phyloP scores from a whole-genome alignment of 1,284 basidiomycete genomes.

The Cryptococcus sp. region DNA sequence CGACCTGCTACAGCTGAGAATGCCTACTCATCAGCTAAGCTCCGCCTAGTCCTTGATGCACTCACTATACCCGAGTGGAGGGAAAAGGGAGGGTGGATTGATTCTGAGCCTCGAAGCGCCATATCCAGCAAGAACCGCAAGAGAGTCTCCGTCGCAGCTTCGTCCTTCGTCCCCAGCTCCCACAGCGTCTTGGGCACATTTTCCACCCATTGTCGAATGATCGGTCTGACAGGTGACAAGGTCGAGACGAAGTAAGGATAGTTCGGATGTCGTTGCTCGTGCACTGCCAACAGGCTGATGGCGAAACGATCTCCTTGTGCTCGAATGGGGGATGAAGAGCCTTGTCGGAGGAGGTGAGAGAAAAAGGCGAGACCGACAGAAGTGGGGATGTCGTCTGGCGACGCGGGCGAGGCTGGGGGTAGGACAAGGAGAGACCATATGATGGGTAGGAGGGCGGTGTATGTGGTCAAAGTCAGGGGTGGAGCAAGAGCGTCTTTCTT shows the following conservation, averaged over 20 bases:
- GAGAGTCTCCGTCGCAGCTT: slow-evolving; percentile 56
- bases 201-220: slow-evolving; percentile 45
- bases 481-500: slow-evolving; percentile 47
- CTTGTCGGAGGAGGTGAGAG: slow-evolving; percentile 37
- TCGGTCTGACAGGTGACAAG: slow-evolving; percentile 16
- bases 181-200: slow-evolving; percentile 74
- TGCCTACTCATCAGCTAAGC: too few relatives aligned
- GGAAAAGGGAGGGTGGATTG: slow-evolving; percentile 15
- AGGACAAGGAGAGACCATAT: slow-evolving; percentile 72
- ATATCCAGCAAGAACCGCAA: slow-evolving; percentile 23
- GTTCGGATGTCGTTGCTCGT: slow-evolving; percentile 32
- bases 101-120: slow-evolving; percentile 18
- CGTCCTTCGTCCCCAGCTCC: slow-evolving; percentile 65
- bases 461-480: slow-evolving; percentile 57
- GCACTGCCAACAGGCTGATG: slow-evolving; percentile 60
- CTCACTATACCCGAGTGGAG: slow-evolving; percentile 5
- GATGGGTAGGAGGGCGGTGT: slow-evolving; percentile 67
- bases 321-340: slow-evolving; percentile 40
- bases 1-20: slow-evolving; percentile 32
- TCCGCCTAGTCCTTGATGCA: too few relatives aligned
- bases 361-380: slow-evolving; percentile 30
- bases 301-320: slow-evolving; percentile 63
- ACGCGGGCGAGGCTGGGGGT: slow-evolving; percentile 16
- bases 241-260: slow-evolving; percentile 39
- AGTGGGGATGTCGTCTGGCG: slow-evolving; percentile 17